These are phyloP conservation scores for Penicillium canariense DNA, from an alignment of 495 filamentous ascomycete species.

Conservation along the genomic window DNA sequence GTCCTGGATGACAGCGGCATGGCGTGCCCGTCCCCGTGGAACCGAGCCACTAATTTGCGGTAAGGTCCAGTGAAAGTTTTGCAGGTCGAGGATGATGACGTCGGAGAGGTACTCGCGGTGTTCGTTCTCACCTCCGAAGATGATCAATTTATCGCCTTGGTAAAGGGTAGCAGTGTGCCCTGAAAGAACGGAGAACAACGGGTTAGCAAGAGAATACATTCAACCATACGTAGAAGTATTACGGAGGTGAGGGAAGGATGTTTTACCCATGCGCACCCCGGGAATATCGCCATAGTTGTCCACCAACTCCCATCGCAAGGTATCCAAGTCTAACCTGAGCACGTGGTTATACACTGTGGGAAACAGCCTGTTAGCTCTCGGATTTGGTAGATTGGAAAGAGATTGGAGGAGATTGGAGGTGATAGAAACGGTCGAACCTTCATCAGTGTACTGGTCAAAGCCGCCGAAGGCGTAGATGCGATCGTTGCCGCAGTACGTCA, in stretches of 20 bases:
- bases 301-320: slow-evolving; percentile 88
- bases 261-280: slow-evolving; percentile 89
- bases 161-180: slow-evolving; percentile 95
- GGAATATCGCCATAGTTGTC: slow-evolving; percentile 99
- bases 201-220: not conserved
- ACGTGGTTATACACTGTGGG: slow-evolving; percentile 92
- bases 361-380: slow-evolving; percentile 10
- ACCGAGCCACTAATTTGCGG: slow-evolving; percentile 79
- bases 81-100: slow-evolving; percentile 91
- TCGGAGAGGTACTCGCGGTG: slow-evolving; percentile 93
- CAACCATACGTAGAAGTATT: not conserved
- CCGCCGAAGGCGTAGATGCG: slow-evolving; percentile 97
- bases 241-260: slow-evolving; percentile 25
- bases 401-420: not conserved
- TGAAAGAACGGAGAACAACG: slow-evolving; percentile 30
- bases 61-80: slow-evolving; percentile 90
- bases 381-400: not conserved
- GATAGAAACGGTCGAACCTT: slow-evolving; percentile 50
- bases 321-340: slow-evolving; percentile 77
- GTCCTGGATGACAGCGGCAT: slow-evolving; percentile 91
- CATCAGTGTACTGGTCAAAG: slow-evolving; percentile 98
- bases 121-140: slow-evolving; percentile 97
- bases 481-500: slow-evolving; percentile 94
- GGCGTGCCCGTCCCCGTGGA: slow-evolving; percentile 84
- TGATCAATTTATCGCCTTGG: slow-evolving; percentile 87